A percentile compares a stretch with the other conserved stretches of the same genome.
Evolutionary conservation across 345 rosid genomes (phyloP).

Genomic region (Aquilaria yunnanensis): DNA sequence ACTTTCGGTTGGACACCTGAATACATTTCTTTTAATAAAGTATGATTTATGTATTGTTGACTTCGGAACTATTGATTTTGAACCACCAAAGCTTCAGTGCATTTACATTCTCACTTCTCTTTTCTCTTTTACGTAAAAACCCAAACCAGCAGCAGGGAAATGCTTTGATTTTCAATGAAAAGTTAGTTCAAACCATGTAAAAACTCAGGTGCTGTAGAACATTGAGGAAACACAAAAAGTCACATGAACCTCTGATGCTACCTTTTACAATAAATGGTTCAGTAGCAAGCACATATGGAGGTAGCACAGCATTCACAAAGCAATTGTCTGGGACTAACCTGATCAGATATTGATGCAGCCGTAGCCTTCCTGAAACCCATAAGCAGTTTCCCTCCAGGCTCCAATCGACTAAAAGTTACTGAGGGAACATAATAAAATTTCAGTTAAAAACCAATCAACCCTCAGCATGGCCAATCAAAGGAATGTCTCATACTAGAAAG

Average conservation of each 20-base stretch:
- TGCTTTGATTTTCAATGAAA: too few relatives aligned
- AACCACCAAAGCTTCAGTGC: too few relatives aligned
- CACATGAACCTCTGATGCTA: background rate
- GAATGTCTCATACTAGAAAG: constrained; percentile 12
- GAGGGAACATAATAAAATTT: constrained; percentile 26
- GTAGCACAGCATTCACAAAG: constrained; percentile 3
- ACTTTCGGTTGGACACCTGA: too few relatives aligned
- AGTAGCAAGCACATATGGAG: constrained; percentile 7
- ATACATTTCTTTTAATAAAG: too few relatives aligned
- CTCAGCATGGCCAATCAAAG: constrained; percentile 7
- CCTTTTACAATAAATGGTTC: background rate
- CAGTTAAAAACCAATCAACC: constrained; percentile 19
- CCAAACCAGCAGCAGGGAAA: too few relatives aligned
- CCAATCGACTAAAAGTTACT: constrained; percentile 92
- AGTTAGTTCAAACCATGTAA: background rate
- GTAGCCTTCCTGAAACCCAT: constrained; percentile 96
- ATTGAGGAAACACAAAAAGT: background rate
- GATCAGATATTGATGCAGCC: constrained; percentile 59
- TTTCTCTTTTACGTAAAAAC: too few relatives aligned
- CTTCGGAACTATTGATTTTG: too few relatives aligned
- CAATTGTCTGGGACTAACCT: constrained; percentile 42
- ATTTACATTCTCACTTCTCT: too few relatives aligned
- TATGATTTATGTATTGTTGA: too few relatives aligned
- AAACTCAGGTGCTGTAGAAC: background rate
- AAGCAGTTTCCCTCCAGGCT: constrained; percentile 89